phyloP scores from a whole-genome alignment of 1,284 basidiomycete species.

The Fomitopsis pinicola region DNA sequence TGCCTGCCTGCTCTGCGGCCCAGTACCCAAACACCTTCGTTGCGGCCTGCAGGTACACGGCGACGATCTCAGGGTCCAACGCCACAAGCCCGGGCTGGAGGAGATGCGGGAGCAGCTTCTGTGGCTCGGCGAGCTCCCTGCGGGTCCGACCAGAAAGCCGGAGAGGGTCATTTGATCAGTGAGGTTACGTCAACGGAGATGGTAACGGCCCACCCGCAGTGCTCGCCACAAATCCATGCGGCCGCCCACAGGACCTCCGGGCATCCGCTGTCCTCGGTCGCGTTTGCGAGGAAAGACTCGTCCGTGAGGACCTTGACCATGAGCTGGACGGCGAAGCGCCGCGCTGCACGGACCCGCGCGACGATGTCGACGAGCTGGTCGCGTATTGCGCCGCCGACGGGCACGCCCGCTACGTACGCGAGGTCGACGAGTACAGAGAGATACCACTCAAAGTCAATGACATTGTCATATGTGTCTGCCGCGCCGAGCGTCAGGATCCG shows the following conservation, averaged over 20 bases:
- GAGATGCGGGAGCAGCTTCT: conserved; percentile 67
- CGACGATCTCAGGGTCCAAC: conserved; percentile 59
- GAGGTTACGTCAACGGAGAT: background rate
- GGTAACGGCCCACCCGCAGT: conserved; percentile 59
- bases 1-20: conserved; percentile 67
- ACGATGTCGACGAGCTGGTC: conserved; percentile 87
- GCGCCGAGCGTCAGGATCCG: conserved; percentile 83
- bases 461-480: conserved; percentile 79
- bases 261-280: conserved; percentile 60
- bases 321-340: conserved; percentile 77
- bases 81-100: conserved; percentile 51
- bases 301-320: conserved; percentile 81
- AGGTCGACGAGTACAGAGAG: conserved; percentile 90
- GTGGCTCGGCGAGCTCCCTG: conserved; percentile 68
- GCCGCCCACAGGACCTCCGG: conserved; percentile 87
- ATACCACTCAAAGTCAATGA: conserved; percentile 96
- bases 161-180: background rate
- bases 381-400: conserved; percentile 72
- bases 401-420: conserved; percentile 76
- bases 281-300: conserved; percentile 63
- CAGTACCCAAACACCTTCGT: conserved; percentile 88
- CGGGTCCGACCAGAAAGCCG: background rate
- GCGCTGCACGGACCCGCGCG: conserved; percentile 73
- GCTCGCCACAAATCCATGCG: conserved; percentile 95
- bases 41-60: conserved; percentile 79